Base-by-base conservation (phyloP, 2,329 filamentous ascomycete species). In the Alternaria sp. region DNA sequence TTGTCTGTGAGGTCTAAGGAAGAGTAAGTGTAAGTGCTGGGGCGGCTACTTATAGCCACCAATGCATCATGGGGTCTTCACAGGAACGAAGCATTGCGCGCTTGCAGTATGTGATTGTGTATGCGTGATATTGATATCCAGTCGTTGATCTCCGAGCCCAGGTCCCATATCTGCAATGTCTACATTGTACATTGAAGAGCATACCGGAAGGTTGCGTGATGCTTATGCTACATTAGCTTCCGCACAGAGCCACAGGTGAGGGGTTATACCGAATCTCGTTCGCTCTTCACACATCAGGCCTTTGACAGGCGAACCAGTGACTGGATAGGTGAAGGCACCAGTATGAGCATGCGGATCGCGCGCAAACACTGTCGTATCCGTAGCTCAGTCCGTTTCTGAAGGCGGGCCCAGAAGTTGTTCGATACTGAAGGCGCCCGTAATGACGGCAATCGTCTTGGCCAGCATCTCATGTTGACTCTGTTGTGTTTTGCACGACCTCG, bases 401-500 rank as follows among this genome's bases (percentile, higher is more conserved):
- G n/a, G 9, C 13, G 10, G n/a, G n/a, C n/a, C n/a, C n/a, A n/a
- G n/a, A n/a, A n/a, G n/a, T n/a, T n/a, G n/a, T n/a, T n/a, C n/a
- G n/a, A n/a, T n/a, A n/a, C 32, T 36, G 46, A 17, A 25, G n/a
- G 9, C 13, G 10, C 46, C n/a, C 3, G 17, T 19, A 6, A 19
- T 50, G 9, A 40, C 36, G 36, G 36, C 2, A 17, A 19, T 50
- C 13, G 1, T 40, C 17, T 36, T 40, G 19, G 21, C 30, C 17
- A 40, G 21, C 15, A 32, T 45, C n/a, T 44, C 32, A 54, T 70
- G 64, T 70, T 57, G 66, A 62, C 25, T n/a, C 52, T 55, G 63
- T 65, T 21, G 55, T 65, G 8, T 75, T 71, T 5, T 62, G 59
- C 32, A 81, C 67, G 47, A 77, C 77, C 50, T 80, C 69, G 7